A percentile compares a stretch with the other conserved stretches of the same genome.
Conservation (phyloP, 148 eudicot genomes). For the Pouteria glomerata region DNA sequence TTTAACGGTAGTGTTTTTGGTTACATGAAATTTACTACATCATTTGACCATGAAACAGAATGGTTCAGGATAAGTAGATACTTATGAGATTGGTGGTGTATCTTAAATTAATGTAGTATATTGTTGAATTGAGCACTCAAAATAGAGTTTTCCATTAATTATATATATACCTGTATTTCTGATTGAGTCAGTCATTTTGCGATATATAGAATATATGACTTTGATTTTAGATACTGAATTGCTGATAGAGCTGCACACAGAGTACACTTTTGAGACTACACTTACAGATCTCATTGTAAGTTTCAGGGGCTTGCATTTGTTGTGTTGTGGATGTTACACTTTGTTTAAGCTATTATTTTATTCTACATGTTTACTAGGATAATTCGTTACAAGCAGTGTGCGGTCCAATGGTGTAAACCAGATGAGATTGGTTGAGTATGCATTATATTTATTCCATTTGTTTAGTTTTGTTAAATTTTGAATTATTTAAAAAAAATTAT, state of each 20-base stretch:
- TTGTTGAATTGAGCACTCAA: background rate
- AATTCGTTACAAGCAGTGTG: constrained; percentile 83
- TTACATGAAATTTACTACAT: background rate
- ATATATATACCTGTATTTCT: background rate
- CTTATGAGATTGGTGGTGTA: constrained; percentile 44
- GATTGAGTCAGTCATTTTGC: background rate
- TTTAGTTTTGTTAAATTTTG: background rate
- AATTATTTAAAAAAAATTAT: background rate
- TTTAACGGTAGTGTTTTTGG: no score
- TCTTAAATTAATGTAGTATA: background rate
- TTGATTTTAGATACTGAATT: constrained; percentile 71
- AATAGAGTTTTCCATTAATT: background rate
- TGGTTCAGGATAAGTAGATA: constrained; percentile 38
- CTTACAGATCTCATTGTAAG: constrained; percentile 78
- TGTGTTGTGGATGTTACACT: background rate
- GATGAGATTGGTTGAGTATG: constrained; percentile 48
- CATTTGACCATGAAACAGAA: constrained; percentile 41
- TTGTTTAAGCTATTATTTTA: background rate
- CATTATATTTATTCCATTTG: background rate
- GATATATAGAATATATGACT: constrained; percentile 67
- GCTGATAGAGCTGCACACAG: constrained; percentile 61
- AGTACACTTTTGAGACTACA: constrained; percentile 69
- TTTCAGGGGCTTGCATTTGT: background rate
- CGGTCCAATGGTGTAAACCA: constrained; percentile 43
- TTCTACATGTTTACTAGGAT: constrained; percentile 39